A percentile compares a stretch with the other conserved stretches of the same genome.
Evolutionary conservation across 306 rosid genomes (phyloP).

Genomic region (Alnus glutinosa): DNA sequence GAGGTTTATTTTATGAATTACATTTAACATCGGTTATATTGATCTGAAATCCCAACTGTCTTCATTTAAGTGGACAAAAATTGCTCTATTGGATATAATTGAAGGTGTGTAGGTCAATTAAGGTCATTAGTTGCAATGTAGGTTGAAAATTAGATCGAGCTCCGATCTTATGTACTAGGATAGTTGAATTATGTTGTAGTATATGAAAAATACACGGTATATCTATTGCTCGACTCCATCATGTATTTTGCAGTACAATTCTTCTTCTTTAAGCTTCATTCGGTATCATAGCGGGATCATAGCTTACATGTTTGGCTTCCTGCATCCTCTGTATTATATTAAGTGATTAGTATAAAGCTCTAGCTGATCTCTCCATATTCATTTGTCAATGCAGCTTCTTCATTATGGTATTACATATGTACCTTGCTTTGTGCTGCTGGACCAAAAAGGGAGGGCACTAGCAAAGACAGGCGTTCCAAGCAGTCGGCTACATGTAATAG

Average conservation of each 20-base stretch:
- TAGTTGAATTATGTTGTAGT: not conserved
- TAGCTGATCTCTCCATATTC: constrained; percentile 22
- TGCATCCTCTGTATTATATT: not conserved
- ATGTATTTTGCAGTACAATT: not conserved
- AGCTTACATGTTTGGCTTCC: not conserved
- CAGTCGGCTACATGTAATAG: constrained; percentile 84
- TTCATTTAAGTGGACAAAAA: not conserved
- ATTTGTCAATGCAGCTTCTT: constrained; percentile 62
- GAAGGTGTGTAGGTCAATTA: not conserved
- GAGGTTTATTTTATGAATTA: too few relatives aligned
- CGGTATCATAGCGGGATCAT: not conserved
- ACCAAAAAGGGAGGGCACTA: constrained; percentile 76
- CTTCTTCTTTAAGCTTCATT: not conserved
- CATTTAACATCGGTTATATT: too few relatives aligned
- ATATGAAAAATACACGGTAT: not conserved
- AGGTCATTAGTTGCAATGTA: too few relatives aligned
- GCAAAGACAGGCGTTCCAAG: constrained; percentile 80
- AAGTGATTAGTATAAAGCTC: not conserved
- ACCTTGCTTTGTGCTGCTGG: constrained; percentile 86
- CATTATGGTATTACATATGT: constrained; percentile 82
- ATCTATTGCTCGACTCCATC: not conserved
- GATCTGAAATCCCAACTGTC: too few relatives aligned
- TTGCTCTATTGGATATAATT: not conserved
- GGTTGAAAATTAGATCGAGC: not conserved
- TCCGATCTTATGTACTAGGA: not conserved